phyloP scores from a whole-genome alignment of 495 filamentous ascomycete genomes.

The Aspergillus hancockii region DNA sequence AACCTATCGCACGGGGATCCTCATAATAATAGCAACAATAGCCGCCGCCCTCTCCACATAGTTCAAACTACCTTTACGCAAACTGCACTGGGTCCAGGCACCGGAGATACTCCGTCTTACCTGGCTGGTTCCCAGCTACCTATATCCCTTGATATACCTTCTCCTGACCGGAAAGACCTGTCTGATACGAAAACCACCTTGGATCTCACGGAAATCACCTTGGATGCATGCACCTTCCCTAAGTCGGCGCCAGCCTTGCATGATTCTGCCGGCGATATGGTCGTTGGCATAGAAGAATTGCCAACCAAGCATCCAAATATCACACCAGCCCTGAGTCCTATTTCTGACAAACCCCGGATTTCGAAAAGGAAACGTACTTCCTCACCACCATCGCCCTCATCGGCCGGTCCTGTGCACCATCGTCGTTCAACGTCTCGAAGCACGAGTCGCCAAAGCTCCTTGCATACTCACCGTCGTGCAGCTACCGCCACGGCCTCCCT shows the following conservation, averaged over 20 bases:
- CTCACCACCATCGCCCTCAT: conserved; percentile 30
- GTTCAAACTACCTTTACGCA: conserved; percentile 11
- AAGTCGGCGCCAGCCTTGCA: background rate
- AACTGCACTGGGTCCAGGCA: conserved; percentile 15
- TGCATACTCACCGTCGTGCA: conserved; percentile 33
- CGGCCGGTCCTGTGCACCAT: conserved; percentile 28
- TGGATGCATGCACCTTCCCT: conserved; percentile 13
- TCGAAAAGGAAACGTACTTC: conserved; percentile 21
- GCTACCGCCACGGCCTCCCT: conserved; percentile 26
- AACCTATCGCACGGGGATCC: conserved; percentile 2
- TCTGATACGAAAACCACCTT: conserved; percentile 12
- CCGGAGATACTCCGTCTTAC: conserved; percentile 10
- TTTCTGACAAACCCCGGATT: conserved; percentile 13
- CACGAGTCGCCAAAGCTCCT: conserved; percentile 35
- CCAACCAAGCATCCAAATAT: background rate
- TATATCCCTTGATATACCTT: conserved; percentile 8
- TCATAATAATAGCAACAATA: conserved; percentile 19
- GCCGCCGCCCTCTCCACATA: conserved; percentile 11
- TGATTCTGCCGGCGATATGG: conserved; percentile 11
- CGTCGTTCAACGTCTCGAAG: conserved; percentile 36
- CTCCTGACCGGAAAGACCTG: background rate
- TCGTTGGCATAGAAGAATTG: background rate
- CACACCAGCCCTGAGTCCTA: conserved; percentile 4
- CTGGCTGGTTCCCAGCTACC: conserved; percentile 2
- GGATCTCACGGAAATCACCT: conserved; percentile 12